Conservation (phyloP, 805 yeast species). For the Metschnikowia matae region DNA sequence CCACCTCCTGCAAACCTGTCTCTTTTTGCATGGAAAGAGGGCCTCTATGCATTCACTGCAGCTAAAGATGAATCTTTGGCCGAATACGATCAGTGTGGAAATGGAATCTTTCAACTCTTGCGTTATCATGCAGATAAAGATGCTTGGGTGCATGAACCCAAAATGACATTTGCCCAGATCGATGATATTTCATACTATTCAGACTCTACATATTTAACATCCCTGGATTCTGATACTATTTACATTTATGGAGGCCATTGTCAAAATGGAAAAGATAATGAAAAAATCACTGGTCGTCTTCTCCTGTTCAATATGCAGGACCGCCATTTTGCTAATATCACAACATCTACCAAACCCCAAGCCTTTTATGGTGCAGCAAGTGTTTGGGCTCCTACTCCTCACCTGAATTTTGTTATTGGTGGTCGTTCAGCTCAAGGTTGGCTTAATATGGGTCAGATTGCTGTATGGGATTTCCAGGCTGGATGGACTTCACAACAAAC, state of each 20-base stretch:
- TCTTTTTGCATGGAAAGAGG: conserved; percentile 25
- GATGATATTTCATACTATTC: conserved; percentile 29
- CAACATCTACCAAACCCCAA: conserved; percentile 51
- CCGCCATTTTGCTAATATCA: conserved; percentile 32
- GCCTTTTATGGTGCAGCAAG: conserved; percentile 51
- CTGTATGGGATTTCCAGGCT: conserved; percentile 63
- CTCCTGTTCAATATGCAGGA: conserved; percentile 39
- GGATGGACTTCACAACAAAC: conserved; percentile 58
- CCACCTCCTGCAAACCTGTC: conserved; percentile 33
- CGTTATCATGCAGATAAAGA: conserved; percentile 18
- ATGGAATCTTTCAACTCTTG: conserved; percentile 22
- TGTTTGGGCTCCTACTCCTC: conserved; percentile 42
- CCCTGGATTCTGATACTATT: conserved; percentile 32
- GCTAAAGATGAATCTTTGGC: conserved; percentile 3
- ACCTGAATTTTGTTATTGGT: conserved; percentile 55
- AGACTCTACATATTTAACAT: conserved; percentile 41
- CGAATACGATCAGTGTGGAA: conserved; percentile 23
- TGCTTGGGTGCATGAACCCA: conserved; percentile 19
- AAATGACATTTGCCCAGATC: conserved; percentile 21
- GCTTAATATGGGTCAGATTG: conserved; percentile 70
- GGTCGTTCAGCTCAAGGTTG: conserved; percentile 62
- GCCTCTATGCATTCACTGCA: conserved; percentile 29
- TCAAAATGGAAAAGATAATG: conserved; percentile 12
- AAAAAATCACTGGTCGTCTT: conserved; percentile 38
- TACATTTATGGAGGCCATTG: conserved; percentile 56